Percentiles rank a stretch among this genome's conserved stretches.
Conservation (phyloP, 305 asterid genomes). For the Rubia balearica region DNA sequence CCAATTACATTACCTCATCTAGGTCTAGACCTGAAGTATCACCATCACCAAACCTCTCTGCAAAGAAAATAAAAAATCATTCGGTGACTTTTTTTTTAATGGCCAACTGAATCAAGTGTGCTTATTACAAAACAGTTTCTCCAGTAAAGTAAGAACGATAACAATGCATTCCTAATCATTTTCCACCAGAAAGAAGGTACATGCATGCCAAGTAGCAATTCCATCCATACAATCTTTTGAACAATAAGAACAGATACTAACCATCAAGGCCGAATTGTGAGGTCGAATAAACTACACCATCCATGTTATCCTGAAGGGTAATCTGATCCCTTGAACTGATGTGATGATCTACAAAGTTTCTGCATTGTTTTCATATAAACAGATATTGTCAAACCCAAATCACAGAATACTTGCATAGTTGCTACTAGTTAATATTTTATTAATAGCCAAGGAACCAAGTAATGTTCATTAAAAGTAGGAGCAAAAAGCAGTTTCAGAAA, state of each 20-base stretch:
- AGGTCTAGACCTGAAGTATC: slow-evolving; percentile 91
- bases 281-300: slow-evolving; percentile 75
- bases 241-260: slow-evolving; percentile 27
- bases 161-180: not conserved
- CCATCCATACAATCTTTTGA: not conserved
- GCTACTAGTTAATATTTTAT: not conserved
- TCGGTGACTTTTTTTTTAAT: not conserved
- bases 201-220: not conserved
- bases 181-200: not conserved
- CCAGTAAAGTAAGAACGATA: not conserved
- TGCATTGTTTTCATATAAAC: slow-evolving; percentile 39
- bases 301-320: slow-evolving; percentile 94
- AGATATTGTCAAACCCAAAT: slow-evolving; percentile 4
- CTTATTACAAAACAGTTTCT: not conserved
- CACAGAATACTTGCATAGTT: not conserved
- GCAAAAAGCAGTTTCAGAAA: not conserved
- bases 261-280: slow-evolving; percentile 97
- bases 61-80: not conserved
- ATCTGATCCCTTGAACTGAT: slow-evolving; percentile 98
- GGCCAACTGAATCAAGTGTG: not conserved
- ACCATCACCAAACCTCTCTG: slow-evolving; percentile 99
- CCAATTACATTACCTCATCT: slow-evolving; percentile 64
- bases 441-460: not conserved
- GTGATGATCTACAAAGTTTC: slow-evolving; percentile 91
- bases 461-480: not conserved